Base-by-base conservation (phyloP, 2,329 filamentous ascomycete genomes). In the Plectosphaerella cucumerina region DNA sequence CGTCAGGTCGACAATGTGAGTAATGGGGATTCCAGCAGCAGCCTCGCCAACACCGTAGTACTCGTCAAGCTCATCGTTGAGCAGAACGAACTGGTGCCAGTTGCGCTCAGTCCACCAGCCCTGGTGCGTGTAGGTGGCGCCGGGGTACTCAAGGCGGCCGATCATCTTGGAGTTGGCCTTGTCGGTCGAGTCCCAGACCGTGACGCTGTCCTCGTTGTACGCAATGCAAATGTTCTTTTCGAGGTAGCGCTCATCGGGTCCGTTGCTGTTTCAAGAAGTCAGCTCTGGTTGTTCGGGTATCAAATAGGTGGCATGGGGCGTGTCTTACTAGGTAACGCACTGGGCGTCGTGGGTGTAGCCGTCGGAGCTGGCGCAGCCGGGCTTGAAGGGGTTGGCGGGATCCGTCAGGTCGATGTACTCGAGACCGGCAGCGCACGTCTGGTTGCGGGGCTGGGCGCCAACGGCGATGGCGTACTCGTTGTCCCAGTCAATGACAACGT, bases 321-420 rank as follows among this genome's bases (percentile, higher is more conserved):
- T 3, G 26, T 10, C 26, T 31, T 11, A 31, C 26, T 80, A 80
- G 44, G 74, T 70, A 14, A 82, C 61, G 57, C 78, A 82, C 60
- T 82, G 78, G 49, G 62, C 62, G 41, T 80, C 76, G 59, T 80
- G 77, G 10, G 77, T 74, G 58, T 80, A 80, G 22, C 74, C 76
- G 52, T 78, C 76, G 14, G 68, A 53, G 31, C 67, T 65, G 18
- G 71, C 72, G 56, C 75, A 80, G 50, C 77, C 77, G 3, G 76
- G 68, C 17, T 67, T 72, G n/a, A 62, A 72, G 3, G 78, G 79
- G 14, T 75, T 77, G 15, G 71, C 62, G 3, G 77, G 76, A 51
- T 81, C 70, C 1, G 69, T 69, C 33, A 82, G 70, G 59, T 82
- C 75, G 53, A 82, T 73, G 64, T 80, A 80, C 60, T 77, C 76